A percentile compares a stretch with the other conserved stretches of the same genome.
These are phyloP conservation scores for Mycosarcoma maydis DNA, from an alignment of 1,284 basidiomycete genomes.

Conservation along the genomic window DNA sequence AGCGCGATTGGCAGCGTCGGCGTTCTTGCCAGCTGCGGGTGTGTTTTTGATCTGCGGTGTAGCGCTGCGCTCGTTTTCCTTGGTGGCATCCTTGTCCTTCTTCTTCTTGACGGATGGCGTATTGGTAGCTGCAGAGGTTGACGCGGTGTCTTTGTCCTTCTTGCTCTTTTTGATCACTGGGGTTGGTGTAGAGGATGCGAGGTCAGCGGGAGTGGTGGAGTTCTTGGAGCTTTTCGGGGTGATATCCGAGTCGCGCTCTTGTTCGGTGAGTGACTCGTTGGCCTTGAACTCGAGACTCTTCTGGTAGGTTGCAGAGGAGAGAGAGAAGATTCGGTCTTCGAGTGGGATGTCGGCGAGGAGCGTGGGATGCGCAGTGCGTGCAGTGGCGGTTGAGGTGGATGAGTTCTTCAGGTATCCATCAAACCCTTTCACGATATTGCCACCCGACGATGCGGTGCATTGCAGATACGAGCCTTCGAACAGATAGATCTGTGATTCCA, in stretches of 20 bases:
- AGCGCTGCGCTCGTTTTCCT: constrained; percentile 26
- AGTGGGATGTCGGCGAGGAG: constrained; percentile 48
- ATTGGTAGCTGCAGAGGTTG: not conserved
- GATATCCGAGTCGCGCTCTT: constrained; percentile 7
- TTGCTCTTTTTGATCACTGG: constrained; percentile 15
- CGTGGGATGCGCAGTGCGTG: too few relatives aligned
- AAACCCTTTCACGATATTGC: constrained; percentile 66
- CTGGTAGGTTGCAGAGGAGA: constrained; percentile 57
- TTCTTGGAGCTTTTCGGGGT: constrained; percentile 20
- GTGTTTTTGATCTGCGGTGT: constrained; percentile 15
- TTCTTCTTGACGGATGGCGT: not conserved
- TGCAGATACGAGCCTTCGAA: constrained; percentile 65
- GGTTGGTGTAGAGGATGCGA: not conserved
- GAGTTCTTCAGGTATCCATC: constrained; percentile 61
- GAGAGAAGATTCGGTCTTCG: constrained; percentile 62
- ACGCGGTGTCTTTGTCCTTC: constrained; percentile 17
- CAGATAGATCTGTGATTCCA: constrained; percentile 65
- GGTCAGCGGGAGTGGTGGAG: not conserved
- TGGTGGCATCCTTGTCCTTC: constrained; percentile 1
- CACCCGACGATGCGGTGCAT: constrained; percentile 60
- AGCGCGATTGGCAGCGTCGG: not conserved
- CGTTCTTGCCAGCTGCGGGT: constrained; percentile 9
- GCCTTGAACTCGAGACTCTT: constrained; percentile 60
- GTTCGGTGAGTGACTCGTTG: constrained; percentile 38
- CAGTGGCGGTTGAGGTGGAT: constrained; percentile 1